These are phyloP conservation scores for Neurospora tetrasperma DNA, from an alignment of 495 filamentous ascomycete species.

Conservation along the genomic window DNA sequence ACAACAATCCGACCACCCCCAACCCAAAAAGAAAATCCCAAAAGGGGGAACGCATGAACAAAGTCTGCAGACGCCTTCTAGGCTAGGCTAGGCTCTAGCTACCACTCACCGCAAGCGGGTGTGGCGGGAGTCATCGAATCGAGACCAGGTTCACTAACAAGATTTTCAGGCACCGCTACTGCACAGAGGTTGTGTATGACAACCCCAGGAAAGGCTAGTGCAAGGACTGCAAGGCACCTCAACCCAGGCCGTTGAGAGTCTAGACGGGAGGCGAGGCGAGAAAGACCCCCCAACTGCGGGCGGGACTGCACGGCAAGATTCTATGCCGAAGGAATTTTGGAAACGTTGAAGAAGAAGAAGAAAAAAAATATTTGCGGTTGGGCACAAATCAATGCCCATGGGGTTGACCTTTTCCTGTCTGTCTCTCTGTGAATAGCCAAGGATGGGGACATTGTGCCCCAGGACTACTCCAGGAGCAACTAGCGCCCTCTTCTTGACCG, in stretches of 20 bases:
- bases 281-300: neutral
- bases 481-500: neutral
- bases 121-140: neutral
- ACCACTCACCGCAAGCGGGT: neutral
- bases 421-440: neutral
- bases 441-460: neutral
- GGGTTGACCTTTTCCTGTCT: neutral
- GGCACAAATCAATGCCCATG: neutral
- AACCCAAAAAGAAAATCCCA: neutral
- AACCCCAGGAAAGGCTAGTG: neutral
- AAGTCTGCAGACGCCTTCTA: neutral
- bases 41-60: neutral
- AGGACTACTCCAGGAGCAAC: neutral
- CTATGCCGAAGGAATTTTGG: neutral
- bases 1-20: neutral
- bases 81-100: neutral
- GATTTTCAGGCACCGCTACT: conserved; percentile 1
- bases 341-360: neutral
- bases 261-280: neutral
- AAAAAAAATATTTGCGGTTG: neutral
- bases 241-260: neutral
- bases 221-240: neutral
- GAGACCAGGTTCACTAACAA: neutral
- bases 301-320: neutral
- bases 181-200: neutral